These are phyloP conservation scores for Paramyrothecium roridum DNA, from an alignment of 2,329 filamentous ascomycete species.

Conservation along the genomic window DNA sequence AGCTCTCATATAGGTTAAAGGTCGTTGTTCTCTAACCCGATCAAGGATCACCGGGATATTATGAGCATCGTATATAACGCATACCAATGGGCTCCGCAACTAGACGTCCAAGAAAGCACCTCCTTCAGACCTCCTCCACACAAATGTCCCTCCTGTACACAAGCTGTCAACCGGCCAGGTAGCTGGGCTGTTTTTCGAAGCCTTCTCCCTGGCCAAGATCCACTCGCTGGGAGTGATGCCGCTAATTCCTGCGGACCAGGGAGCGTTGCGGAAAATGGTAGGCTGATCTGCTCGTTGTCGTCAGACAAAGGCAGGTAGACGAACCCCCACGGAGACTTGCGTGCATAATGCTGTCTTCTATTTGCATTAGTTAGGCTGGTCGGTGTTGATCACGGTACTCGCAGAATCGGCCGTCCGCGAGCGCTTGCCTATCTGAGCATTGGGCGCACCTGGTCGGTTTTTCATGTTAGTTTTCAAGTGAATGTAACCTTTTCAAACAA, in stretches of 20 bases:
- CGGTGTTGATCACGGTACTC: neutral
- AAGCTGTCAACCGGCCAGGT: too few relatives aligned
- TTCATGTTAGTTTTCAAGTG: neutral
- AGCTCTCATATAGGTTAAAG: too few relatives aligned
- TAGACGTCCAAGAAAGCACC: too few relatives aligned
- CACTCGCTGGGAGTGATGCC: neutral
- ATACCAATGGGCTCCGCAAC: too few relatives aligned
- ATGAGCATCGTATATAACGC: too few relatives aligned
- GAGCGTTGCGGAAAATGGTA: neutral
- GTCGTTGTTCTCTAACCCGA: too few relatives aligned
- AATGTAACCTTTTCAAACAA: neutral
- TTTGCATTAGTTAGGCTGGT: neutral
- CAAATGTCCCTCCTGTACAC: too few relatives aligned
- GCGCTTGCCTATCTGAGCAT: neutral
- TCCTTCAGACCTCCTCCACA: too few relatives aligned
- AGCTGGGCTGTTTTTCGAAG: neutral
- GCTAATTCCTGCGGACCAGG: neutral
- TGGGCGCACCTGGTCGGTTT: neutral
- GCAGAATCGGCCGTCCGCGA: neutral
- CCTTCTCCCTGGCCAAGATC: neutral
- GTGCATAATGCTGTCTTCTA: neutral
- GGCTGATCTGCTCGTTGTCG: neutral
- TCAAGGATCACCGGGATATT: too few relatives aligned
- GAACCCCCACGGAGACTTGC: neutral
- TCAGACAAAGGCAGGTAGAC: neutral